Base-by-base conservation (phyloP, 768 basidiomycete species). In the Boletus eberwhitei region DNA sequence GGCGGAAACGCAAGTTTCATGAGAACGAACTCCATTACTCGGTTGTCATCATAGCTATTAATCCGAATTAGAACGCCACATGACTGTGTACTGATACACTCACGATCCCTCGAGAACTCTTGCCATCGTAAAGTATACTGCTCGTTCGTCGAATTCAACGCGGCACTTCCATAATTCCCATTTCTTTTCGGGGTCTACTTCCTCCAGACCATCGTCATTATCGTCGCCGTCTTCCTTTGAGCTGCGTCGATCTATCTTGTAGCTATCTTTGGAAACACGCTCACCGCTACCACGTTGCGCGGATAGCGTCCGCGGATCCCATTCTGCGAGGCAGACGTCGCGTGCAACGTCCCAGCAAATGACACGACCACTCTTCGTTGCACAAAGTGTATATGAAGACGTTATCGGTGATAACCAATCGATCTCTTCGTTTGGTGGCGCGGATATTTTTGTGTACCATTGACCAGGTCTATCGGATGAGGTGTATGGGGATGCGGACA, bases 131-230 rank as follows among this genome's bases (percentile, higher is more conserved):
- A 89, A 87, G 68, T 80, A 89, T 35, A 88, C 86, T 0, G 83
- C 81, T 54, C 83, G 73, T 58, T 83, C 79, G 38, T 87, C 86
- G 62, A 87, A 88, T 63, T 88, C 87, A 17, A 89, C 86, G 9
- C 87, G 72, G 59, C 87, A 88, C 62, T 89, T 89, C 87, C 87
- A 88, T 6, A 89, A 63, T 61, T 87, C 85, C 86, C 87, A 88
- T 24, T 72, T 71, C 46, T 72, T 70, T 42, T 77, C 74, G 3
- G 50, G 38, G 2, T 64, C 54, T 3, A 17, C 16, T 2, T 47
- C 55, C 8, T 48, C 54, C 17, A 22, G 55, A n/a, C 8, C 26
- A 8, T 53, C 54, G n/a, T 50, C 58, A 4, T 52, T 40, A 14
- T 70, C 64, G 4, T 60, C 57, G 3, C 22, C 55, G 6, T 59